Evolutionary conservation across 306 rosid species (phyloP).

Genomic region (Psophocarpus tetragonolobus): DNA sequence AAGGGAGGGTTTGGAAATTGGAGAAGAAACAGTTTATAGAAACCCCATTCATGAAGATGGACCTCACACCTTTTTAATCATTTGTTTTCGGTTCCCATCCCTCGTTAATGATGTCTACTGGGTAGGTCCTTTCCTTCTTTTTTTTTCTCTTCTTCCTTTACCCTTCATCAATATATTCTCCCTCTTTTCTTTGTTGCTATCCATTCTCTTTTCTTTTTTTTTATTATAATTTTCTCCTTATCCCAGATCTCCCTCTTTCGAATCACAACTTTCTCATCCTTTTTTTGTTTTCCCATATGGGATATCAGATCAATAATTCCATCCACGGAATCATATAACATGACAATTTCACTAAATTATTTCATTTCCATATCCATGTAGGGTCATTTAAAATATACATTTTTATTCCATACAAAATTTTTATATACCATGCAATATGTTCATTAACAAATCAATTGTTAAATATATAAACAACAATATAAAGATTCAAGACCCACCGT

Average conservation of each 20-base stretch:
- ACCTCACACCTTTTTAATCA: slow-evolving; percentile 37
- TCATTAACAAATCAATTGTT: not conserved
- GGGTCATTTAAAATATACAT: not conserved
- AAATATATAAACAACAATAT: not conserved
- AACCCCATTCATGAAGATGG: slow-evolving; percentile 29
- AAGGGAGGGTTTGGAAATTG: not conserved
- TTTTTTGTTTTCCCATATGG: not conserved
- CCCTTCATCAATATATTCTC: slow-evolving; percentile 14
- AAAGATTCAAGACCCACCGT: not conserved
- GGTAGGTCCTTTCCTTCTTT: slow-evolving; percentile 35
- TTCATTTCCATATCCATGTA: not conserved
- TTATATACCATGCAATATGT: not conserved
- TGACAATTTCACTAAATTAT: not conserved
- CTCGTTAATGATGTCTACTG: not conserved
- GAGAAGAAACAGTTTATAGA: slow-evolving; percentile 5
- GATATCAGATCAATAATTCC: not conserved
- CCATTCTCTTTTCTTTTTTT: not conserved
- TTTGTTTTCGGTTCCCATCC: slow-evolving; percentile 31
- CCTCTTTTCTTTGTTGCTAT: not conserved
- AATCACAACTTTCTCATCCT: slow-evolving; percentile 3
- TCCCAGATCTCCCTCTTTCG: not conserved
- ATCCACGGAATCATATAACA: not conserved
- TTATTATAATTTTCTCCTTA: not conserved
- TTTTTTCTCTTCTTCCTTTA: slow-evolving; percentile 11
- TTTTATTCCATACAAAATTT: not conserved